Evolutionary conservation across 2,329 filamentous ascomycete genomes (phyloP), one percentile per base, ranked within the genome.

Genomic region (Colletotrichum karsti): DNA sequence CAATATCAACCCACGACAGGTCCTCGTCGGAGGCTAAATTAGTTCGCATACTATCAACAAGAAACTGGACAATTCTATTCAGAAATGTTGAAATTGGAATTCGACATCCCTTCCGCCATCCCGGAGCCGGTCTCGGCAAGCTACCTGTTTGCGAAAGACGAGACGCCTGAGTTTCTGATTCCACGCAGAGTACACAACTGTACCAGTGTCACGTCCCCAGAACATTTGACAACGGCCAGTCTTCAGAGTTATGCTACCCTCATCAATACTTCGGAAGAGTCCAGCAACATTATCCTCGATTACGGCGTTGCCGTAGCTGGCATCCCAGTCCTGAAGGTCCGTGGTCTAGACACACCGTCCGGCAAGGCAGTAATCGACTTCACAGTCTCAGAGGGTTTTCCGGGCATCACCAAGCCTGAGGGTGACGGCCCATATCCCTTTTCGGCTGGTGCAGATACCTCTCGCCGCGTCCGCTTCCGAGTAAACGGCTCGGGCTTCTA

Each of bases 241-340:
- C 12, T 20, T 15, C 24, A 20, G 20, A 37, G 18, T 12, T 58
- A 58, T 26, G 55, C 41, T 10, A 58, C 28, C 18, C 28, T 58
- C n/a, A 37, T 12, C 55, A 35, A 58, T 13, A 33, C 28, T 10
- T 10, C 28, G 6, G 18, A 58, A 13, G 55, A 39, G n/a, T 35
- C 26, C 18, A 33, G 55, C 20, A 58, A 10, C 5, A 22, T 46
- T 39, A 46, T 30, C 26, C 55, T 58, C 24, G 55, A 58, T 20
- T 58, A 58, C 28, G 39, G 55, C 18, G 41, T 58, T n/a, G 55
- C 55, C 28, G 41, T 58, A 18, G 41, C 55, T 4, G 55, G 55
- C 26, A 58, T 58, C 18, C 55, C 55, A 10, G 12, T 58, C 10
- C 9, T 58, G 13, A 26, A 58, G 13, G 35, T 58, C 20, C 26